Percentiles rank a stretch among this genome's conserved stretches.
phyloP scores from a whole-genome alignment of 352 stramenopile genomes.

The Phytophthora europaea region DNA sequence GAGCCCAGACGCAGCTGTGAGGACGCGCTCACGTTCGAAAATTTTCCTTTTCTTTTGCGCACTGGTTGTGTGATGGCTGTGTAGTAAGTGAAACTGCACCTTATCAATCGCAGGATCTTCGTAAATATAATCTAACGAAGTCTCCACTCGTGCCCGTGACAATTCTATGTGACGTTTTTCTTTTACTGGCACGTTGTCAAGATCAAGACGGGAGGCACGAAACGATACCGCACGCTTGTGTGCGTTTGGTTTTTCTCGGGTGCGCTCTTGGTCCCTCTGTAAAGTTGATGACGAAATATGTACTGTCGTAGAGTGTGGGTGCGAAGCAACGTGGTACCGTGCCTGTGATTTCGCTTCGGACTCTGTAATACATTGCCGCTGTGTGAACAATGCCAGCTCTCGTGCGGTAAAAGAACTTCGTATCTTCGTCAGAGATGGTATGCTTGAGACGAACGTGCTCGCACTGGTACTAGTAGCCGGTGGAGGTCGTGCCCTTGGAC shows the following conservation, averaged over 20 bases:
- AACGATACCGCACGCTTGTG: conserved; percentile 20
- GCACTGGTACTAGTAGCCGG: conserved; percentile 1
- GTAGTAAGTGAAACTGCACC: conserved; percentile 55
- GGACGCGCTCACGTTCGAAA: conserved; percentile 53
- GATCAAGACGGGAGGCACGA: neutral
- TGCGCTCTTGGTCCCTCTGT: neutral
- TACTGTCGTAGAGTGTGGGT: conserved; percentile 7
- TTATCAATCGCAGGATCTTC: conserved; percentile 62
- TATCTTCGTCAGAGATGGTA: conserved; percentile 33
- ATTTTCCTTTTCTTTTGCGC: conserved; percentile 51
- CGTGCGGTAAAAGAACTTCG: conserved; percentile 37
- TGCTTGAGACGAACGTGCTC: conserved; percentile 30
- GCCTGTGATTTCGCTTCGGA: conserved; percentile 4
- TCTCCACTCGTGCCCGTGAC: conserved; percentile 52
- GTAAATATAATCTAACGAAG: conserved; percentile 71
- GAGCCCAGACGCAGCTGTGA: conserved; percentile 52
- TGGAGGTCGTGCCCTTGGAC: conserved; percentile 3
- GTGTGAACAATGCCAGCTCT: conserved; percentile 37
- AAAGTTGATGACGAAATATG: neutral
- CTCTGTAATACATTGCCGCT: conserved; percentile 12
- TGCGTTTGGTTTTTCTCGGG: neutral
- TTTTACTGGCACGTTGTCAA: neutral
- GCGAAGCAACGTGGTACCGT: conserved; percentile 36
- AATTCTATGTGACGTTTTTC: conserved; percentile 8
- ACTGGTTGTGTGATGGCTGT: conserved; percentile 31